Evolutionary conservation across 768 basidiomycete species (phyloP).

Genomic region (Kockovaella imperatae): DNA sequence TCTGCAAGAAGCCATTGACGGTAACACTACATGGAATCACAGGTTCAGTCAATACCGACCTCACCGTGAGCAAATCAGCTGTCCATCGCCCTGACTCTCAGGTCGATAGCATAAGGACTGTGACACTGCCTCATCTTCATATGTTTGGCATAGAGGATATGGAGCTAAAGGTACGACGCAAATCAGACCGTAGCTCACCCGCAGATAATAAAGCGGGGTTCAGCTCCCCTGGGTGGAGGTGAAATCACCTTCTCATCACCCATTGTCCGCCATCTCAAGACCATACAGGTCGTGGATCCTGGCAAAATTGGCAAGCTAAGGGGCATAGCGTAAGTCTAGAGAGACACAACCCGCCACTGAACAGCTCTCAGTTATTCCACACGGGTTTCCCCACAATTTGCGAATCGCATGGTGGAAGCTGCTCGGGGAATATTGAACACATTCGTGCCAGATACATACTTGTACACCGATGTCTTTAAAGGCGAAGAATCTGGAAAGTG

Average conservation of each 20-base stretch:
- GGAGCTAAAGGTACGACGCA: constrained; percentile 58
- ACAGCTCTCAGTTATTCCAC: constrained; percentile 72
- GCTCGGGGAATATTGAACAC: constrained; percentile 87
- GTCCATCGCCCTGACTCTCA: constrained; percentile 39
- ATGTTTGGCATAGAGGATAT: constrained; percentile 84
- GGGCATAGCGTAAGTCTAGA: constrained; percentile 72
- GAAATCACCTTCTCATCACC: constrained; percentile 92
- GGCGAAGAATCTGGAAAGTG: constrained; percentile 96
- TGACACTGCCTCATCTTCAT: constrained; percentile 82
- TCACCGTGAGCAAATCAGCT: constrained; percentile 64
- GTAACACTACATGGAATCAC: constrained; percentile 83
- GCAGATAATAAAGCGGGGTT: constrained; percentile 93
- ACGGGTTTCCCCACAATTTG: constrained; percentile 92
- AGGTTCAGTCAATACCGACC: constrained; percentile 73
- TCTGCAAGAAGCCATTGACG: constrained; percentile 77
- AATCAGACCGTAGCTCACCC: too few species aligned
- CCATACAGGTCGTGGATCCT: constrained; percentile 80
- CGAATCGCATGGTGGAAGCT: constrained; percentile 93
- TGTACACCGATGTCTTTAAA: constrained; percentile 97
- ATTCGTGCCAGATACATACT: constrained; percentile 94
- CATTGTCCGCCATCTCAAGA: constrained; percentile 80
- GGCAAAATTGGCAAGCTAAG: constrained; percentile 91
- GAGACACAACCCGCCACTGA: neutral
- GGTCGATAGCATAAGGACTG: constrained; percentile 83
- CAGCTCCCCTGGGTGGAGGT: constrained; percentile 83